These are phyloP conservation scores for Periconia digitata DNA, from an alignment of 2,329 filamentous ascomycete species.

Conservation along the genomic window DNA sequence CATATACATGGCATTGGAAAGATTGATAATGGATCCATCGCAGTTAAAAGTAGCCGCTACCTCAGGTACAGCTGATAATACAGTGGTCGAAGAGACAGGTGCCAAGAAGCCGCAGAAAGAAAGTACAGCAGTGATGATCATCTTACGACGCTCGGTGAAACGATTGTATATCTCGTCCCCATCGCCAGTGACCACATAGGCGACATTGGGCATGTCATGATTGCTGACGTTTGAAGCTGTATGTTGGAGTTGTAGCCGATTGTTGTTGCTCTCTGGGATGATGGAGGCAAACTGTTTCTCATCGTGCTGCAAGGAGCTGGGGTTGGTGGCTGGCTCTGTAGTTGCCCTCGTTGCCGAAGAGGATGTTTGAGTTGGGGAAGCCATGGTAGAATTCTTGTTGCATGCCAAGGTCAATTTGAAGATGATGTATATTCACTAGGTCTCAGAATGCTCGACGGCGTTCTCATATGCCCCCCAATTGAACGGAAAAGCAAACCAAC, in stretches of 20 bases:
- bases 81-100: slow-evolving; percentile 72
- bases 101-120: slow-evolving; percentile 76
- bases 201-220: slow-evolving; percentile 33
- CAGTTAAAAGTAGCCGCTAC: slow-evolving; percentile 67
- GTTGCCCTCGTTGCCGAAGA: not conserved
- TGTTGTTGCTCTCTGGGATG: slow-evolving; percentile 7
- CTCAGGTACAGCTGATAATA: slow-evolving; percentile 73
- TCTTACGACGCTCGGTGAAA: slow-evolving; percentile 64
- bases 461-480: too few species aligned
- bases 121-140: slow-evolving; percentile 67
- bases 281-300: slow-evolving; percentile 38
- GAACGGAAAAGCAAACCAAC: too few species aligned
- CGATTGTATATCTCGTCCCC: slow-evolving; percentile 63
- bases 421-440: too few species aligned
- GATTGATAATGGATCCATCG: slow-evolving; percentile 69
- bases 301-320: too few species aligned
- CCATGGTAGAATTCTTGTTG: slow-evolving; percentile 28
- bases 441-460: too few species aligned
- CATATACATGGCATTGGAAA: slow-evolving; percentile 75
- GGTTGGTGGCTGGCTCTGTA: not conserved
- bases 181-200: slow-evolving; percentile 32
- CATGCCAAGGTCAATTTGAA: too few species aligned
- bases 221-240: slow-evolving; percentile 35
- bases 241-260: slow-evolving; percentile 30
- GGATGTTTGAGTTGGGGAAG: slow-evolving; percentile 7